phyloP scores from a whole-genome alignment of 2,329 filamentous ascomycete genomes.

The Metarhizium sp. region DNA sequence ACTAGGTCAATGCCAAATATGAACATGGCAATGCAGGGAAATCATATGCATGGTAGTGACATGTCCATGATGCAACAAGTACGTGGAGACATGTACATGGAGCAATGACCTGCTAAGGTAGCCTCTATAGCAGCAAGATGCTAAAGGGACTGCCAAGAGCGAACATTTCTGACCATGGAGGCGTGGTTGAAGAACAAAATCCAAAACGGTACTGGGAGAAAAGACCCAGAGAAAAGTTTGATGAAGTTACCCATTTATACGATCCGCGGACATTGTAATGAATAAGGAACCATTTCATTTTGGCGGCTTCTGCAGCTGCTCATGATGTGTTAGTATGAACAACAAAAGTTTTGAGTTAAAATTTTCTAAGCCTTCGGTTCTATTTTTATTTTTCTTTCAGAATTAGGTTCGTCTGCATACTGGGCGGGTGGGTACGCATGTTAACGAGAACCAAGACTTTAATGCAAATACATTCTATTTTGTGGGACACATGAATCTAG shows the following conservation, averaged over 20 bases:
- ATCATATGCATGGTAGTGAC: conserved; percentile 30
- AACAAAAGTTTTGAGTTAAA: conserved; percentile 2
- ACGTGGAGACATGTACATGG: conserved; percentile 42
- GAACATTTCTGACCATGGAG: not conserved
- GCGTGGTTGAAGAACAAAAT: not conserved
- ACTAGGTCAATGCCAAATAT: conserved; percentile 38
- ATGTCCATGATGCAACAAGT: conserved; percentile 38
- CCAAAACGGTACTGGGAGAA: not conserved
- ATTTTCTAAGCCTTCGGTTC: not conserved
- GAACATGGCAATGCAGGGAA: conserved; percentile 31
- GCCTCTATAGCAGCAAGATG: not conserved
- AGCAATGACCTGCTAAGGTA: conserved; percentile 18
- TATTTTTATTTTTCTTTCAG: not conserved
- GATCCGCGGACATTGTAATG: conserved; percentile 16
- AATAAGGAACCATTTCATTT: conserved; percentile 14
- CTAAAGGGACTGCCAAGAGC: not conserved
- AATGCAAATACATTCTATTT: conserved; percentile 2
- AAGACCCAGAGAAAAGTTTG: not conserved
- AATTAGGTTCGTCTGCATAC: not conserved
- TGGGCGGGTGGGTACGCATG: not conserved
- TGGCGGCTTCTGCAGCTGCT: conserved; percentile 13
- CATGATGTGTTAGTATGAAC: conserved; percentile 24
- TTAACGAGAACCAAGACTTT: not conserved
- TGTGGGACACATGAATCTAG: not conserved
- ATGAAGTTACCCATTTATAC: not conserved